Conservation (phyloP, 2,329 filamentous ascomycete species). For the Tolypocladium cylindrosporum region DNA sequence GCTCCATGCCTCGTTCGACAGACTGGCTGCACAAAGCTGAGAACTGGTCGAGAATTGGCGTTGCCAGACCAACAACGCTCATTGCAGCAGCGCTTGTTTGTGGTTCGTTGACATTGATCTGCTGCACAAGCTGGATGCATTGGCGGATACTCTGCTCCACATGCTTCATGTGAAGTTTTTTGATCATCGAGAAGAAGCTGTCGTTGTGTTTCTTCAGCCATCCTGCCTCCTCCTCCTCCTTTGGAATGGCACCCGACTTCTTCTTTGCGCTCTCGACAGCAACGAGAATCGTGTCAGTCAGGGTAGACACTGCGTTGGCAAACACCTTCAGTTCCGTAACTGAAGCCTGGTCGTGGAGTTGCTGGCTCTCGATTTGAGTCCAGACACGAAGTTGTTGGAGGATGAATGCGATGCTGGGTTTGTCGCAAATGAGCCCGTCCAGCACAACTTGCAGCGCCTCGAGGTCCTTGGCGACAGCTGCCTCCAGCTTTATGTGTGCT, state of each 20-base stretch:
- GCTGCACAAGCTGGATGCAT: slow-evolving; percentile 26
- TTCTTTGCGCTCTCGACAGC: slow-evolving; percentile 65
- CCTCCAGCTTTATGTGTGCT: slow-evolving; percentile 20
- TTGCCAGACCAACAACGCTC: slow-evolving; percentile 20
- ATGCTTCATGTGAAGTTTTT: slow-evolving; percentile 47
- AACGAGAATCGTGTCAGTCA: slow-evolving; percentile 70
- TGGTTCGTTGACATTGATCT: slow-evolving; percentile 17
- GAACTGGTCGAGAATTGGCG: slow-evolving; percentile 71
- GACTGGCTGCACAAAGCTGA: slow-evolving; percentile 47
- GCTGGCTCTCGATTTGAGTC: slow-evolving; percentile 30
- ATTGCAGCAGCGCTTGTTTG: slow-evolving; percentile 17
- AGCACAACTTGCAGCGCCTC: slow-evolving; percentile 30
- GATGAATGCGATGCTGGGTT: slow-evolving; percentile 54
- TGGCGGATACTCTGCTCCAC: slow-evolving; percentile 34
- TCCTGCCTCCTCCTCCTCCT: slow-evolving; percentile 23
- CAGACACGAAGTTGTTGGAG: slow-evolving; percentile 58
- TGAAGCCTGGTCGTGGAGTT: slow-evolving; percentile 3
- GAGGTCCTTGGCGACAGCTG: slow-evolving; percentile 25
- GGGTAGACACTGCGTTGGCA: slow-evolving; percentile 46
- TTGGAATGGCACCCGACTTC: slow-evolving; percentile 30
- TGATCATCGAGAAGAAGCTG: slow-evolving; percentile 41
- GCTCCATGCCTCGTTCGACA: slow-evolving; percentile 45
- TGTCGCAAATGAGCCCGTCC: slow-evolving; percentile 20
- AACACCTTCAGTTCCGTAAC: slow-evolving; percentile 31
- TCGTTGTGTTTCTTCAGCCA: slow-evolving; percentile 35